Evolutionary conservation across 2,329 filamentous ascomycete species (phyloP).

Genomic region (Sporothrix pseudoabietina): DNA sequence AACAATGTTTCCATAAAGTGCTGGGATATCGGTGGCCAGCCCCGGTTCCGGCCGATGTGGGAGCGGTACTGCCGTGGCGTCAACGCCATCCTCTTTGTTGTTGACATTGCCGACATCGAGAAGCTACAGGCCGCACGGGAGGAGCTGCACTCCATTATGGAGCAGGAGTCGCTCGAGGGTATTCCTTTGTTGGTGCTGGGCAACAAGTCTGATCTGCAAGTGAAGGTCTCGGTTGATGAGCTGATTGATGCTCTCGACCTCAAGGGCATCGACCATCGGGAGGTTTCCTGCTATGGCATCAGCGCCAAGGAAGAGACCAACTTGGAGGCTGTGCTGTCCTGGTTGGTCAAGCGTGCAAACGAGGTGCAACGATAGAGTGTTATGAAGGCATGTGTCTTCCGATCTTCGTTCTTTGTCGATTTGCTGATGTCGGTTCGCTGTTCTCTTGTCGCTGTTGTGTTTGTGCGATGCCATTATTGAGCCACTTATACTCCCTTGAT

Average conservation of each 20-base stretch:
- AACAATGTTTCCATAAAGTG: conserved; percentile 98
- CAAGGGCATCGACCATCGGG: conserved; percentile 83
- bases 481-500: conserved; percentile 14
- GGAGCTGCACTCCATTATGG: conserved; percentile 86
- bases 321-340: conserved; percentile 93
- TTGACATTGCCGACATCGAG: conserved; percentile 86
- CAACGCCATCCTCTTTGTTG: conserved; percentile 97
- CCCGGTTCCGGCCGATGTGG: conserved; percentile 98
- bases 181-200: conserved; percentile 93
- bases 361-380: conserved; percentile 59
- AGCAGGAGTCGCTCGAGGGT: conserved; percentile 78
- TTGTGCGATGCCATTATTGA: conserved; percentile 1
- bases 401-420: conserved; percentile 2
- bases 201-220: conserved; percentile 94
- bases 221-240: conserved; percentile 90
- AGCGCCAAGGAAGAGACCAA: conserved; percentile 99
- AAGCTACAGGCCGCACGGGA: conserved; percentile 84
- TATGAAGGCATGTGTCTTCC: neutral
- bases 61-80: conserved; percentile 97
- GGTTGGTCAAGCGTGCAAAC: conserved; percentile 82
- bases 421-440: neutral
- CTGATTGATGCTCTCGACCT: conserved; percentile 91
- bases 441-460: neutral
- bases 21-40: conserved; percentile 97
- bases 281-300: conserved; percentile 98